Evolutionary conservation across 169 alveolate genomes (phyloP).

Genomic region (Plasmodium adleri): DNA sequence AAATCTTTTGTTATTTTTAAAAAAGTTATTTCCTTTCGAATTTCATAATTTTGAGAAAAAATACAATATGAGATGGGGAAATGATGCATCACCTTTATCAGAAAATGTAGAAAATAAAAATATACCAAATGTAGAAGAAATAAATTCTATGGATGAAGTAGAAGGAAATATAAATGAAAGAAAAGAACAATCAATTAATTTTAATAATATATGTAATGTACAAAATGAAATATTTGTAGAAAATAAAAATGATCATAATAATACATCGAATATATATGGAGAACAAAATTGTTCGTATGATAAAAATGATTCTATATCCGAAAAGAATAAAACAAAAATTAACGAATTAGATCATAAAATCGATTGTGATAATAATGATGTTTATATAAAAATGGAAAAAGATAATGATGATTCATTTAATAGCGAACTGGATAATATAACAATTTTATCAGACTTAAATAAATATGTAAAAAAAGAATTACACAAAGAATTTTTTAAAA

Average conservation of each 20-base stretch:
- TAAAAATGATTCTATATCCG: background rate
- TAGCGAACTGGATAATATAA: background rate
- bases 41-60: slow-evolving; percentile 58
- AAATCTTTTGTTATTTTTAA: slow-evolving; percentile 56
- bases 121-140: background rate
- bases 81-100: slow-evolving; percentile 23
- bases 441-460: slow-evolving; percentile 5
- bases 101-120: slow-evolving; percentile 2
- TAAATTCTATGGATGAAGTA: background rate
- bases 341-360: background rate
- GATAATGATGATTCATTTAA: slow-evolving; percentile 10
- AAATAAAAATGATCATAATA: background rate
- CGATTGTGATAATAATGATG: background rate
- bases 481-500: slow-evolving; percentile 20
- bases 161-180: background rate
- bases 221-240: background rate
- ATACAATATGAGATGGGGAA: slow-evolving; percentile 70
- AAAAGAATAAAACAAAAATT: background rate
- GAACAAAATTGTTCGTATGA: background rate
- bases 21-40: slow-evolving; percentile 60
- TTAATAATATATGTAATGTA: background rate
- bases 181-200: background rate
- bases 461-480: slow-evolving; percentile 29
- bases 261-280: background rate
- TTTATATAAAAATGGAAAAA: slow-evolving; percentile 51